Evolutionary conservation across 768 basidiomycete species (phyloP).

Genomic region (Termitomyces sp.): DNA sequence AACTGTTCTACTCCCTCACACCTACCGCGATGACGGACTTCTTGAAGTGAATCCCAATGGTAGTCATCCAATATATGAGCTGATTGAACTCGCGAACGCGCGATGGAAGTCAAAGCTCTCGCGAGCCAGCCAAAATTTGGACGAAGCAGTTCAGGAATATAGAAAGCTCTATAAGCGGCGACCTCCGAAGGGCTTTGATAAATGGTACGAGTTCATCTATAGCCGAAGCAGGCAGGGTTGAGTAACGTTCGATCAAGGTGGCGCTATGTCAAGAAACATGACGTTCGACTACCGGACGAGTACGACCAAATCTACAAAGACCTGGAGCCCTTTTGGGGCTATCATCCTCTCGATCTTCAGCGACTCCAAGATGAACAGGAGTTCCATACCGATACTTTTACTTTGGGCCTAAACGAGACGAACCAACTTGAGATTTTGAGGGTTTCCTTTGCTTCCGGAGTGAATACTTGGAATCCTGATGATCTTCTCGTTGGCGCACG

Average conservation of each 20-base stretch:
- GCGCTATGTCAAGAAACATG: slow-evolving; percentile 36
- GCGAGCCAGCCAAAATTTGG: slow-evolving; percentile 70
- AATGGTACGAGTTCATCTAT: slow-evolving; percentile 55
- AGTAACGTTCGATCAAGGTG: slow-evolving; percentile 26
- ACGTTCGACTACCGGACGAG: slow-evolving; percentile 47
- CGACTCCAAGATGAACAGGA: slow-evolving; percentile 23
- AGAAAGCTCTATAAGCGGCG: slow-evolving; percentile 63
- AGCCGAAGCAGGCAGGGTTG: background rate
- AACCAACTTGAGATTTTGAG: slow-evolving; percentile 8
- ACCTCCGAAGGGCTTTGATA: slow-evolving; percentile 85
- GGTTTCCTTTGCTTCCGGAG: slow-evolving; percentile 10
- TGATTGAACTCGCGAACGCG: slow-evolving; percentile 67
- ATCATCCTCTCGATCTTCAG: slow-evolving; percentile 27
- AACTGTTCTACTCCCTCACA: slow-evolving; percentile 23
- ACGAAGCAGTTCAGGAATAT: slow-evolving; percentile 75
- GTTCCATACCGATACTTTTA: slow-evolving; percentile 25
- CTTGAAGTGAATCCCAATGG: slow-evolving; percentile 35
- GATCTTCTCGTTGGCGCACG: slow-evolving; percentile 13
- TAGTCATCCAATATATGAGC: slow-evolving; percentile 70
- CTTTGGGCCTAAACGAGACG: slow-evolving; percentile 25
- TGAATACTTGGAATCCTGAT: slow-evolving; percentile 13
- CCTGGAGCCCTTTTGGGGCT: slow-evolving; percentile 39
- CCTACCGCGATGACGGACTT: slow-evolving; percentile 31
- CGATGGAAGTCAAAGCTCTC: slow-evolving; percentile 54
- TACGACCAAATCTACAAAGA: slow-evolving; percentile 45